Conservation (phyloP, 148 eudicot species). For the Rhododendron kiyosumense region DNA sequence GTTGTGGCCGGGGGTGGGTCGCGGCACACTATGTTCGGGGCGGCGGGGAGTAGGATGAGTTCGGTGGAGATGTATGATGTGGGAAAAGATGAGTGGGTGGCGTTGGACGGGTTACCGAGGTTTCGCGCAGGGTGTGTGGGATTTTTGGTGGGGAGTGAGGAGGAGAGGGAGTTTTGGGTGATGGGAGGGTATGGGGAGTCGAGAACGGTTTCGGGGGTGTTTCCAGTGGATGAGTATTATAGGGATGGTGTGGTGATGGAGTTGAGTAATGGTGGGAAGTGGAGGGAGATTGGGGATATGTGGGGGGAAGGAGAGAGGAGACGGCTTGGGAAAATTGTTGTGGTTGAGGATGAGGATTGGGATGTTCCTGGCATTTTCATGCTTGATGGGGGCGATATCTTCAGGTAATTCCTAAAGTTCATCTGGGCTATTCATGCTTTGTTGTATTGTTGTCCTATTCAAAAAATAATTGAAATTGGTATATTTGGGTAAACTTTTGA, state of each 20-base stretch:
- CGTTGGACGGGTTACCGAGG: constrained; percentile 60
- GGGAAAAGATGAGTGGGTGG: constrained; percentile 65
- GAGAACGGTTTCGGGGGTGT: constrained; percentile 71
- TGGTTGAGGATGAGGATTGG: constrained; percentile 38
- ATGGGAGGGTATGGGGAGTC: constrained; percentile 96
- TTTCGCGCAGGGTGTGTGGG: constrained; percentile 88
- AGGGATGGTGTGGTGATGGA: constrained; percentile 72
- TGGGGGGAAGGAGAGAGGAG: constrained; percentile 68
- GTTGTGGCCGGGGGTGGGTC: constrained; percentile 95
- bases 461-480: neutral
- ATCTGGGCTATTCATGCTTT: neutral
- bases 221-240: constrained; percentile 84
- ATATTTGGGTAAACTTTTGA: neutral
- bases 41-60: constrained; percentile 80
- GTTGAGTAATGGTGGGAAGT: constrained; percentile 42
- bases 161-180: constrained; percentile 77
- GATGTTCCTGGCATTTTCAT: constrained; percentile 57
- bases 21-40: constrained; percentile 74
- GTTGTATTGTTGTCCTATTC: neutral
- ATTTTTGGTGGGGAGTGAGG: constrained; percentile 39
- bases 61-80: constrained; percentile 76
- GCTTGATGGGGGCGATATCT: constrained; percentile 71
- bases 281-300: constrained; percentile 91
- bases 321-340: constrained; percentile 71
- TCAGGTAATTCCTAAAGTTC: constrained; percentile 41